Percentiles rank a stretch among this genome's conserved stretches.
Conservation (phyloP, 1,139 yeast genomes). For the Geotrichum aggregatum region DNA sequence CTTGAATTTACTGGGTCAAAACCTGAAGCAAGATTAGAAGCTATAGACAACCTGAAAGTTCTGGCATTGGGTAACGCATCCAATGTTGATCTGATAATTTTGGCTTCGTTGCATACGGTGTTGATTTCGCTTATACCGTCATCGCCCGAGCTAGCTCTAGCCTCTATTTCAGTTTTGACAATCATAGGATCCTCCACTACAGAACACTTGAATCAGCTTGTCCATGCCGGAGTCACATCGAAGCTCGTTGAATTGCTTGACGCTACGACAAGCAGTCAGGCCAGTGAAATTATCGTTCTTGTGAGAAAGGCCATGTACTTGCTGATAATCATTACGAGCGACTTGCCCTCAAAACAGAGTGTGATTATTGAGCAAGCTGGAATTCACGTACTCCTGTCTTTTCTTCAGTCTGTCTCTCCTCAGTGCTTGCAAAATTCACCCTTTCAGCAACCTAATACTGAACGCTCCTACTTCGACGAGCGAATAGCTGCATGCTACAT, state of each 20-base stretch:
- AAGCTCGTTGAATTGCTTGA: background rate
- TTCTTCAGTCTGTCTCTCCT: background rate
- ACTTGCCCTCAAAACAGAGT: background rate
- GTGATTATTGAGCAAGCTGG: background rate
- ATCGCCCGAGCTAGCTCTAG: background rate
- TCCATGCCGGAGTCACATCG: background rate
- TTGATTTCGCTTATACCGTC: background rate
- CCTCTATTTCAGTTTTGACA: background rate
- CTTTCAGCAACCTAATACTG: background rate
- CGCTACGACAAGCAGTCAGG: background rate
- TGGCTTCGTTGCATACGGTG: background rate
- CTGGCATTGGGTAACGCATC: background rate
- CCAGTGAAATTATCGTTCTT: background rate
- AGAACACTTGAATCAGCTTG: background rate
- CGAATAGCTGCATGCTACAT: constrained; percentile 5
- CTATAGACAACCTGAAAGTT: background rate
- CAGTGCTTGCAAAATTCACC: background rate
- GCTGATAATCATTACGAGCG: background rate
- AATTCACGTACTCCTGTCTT: background rate
- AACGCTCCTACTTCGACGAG: background rate
- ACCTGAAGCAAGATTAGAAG: background rate
- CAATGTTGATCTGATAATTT: background rate
- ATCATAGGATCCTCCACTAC: background rate
- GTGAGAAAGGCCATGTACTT: background rate
- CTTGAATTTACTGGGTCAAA: no score